Evolutionary conservation across 768 basidiomycete genomes (phyloP).

Genomic region (Plicaturopsis crispa): DNA sequence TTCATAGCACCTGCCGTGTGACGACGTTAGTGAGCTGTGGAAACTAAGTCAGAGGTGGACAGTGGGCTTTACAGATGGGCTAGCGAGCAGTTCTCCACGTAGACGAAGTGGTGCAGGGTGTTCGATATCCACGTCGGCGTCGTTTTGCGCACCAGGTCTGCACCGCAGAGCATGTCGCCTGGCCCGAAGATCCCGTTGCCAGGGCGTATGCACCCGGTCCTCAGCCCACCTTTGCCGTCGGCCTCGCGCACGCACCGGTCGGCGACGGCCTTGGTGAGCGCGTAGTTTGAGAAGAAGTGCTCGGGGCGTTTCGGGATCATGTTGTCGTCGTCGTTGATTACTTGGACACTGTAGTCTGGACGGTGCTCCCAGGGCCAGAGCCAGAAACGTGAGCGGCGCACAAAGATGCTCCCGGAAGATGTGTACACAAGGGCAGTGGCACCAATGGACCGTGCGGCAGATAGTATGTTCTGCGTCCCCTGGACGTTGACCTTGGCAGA

Average conservation of each 20-base stretch:
- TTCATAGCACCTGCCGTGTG: slow-evolving; percentile 31
- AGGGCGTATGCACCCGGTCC: slow-evolving; percentile 33
- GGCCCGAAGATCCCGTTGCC: slow-evolving; percentile 34
- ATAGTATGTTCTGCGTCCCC: slow-evolving; percentile 30
- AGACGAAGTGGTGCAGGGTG: slow-evolving; percentile 26
- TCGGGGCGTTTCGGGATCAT: slow-evolving; percentile 44
- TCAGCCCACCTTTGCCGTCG: slow-evolving; percentile 19
- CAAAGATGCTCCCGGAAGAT: slow-evolving; percentile 48
- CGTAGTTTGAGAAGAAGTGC: slow-evolving; percentile 61
- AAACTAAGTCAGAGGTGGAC: too few relatives aligned
- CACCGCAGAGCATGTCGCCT: slow-evolving; percentile 30
- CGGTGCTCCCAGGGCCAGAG: slow-evolving; percentile 71
- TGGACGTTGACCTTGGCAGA: slow-evolving; percentile 30
- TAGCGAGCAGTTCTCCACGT: slow-evolving; percentile 33
- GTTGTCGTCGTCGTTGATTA: slow-evolving; percentile 53
- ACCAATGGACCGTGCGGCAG: slow-evolving; percentile 22
- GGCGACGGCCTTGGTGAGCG: slow-evolving; percentile 26
- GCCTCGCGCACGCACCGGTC: slow-evolving; percentile 25
- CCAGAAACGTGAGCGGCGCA: slow-evolving; percentile 52
- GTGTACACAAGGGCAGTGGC: slow-evolving; percentile 27
- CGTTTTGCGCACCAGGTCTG: slow-evolving; percentile 21
- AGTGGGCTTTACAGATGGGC: too few relatives aligned
- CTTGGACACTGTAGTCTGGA: slow-evolving; percentile 52
- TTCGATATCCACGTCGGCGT: slow-evolving; percentile 26
- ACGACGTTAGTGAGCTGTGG: too few relatives aligned